Evolutionary conservation across 257 asterid genomes (phyloP), one percentile per base, ranked within the genome.

Genomic region (Solanum dulcamara): DNA sequence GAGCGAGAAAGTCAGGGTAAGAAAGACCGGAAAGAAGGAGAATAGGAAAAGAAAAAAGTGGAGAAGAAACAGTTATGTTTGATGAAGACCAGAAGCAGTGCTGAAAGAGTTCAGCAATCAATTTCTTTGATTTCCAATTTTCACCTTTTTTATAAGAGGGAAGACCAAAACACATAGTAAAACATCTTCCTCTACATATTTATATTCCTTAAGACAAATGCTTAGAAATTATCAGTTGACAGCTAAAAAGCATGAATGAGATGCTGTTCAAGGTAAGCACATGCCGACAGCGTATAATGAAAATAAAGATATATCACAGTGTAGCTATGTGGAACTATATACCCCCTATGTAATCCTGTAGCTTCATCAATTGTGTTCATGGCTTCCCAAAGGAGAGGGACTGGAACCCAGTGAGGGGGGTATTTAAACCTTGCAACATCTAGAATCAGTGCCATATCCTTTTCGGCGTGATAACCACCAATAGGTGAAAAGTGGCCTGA

Each of bases 401-500:
- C 94, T 82, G 99, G 98, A 89, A 97, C 98, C 99, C 99, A 97
- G 77, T 97, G 99, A 85, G 99, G 99, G 74, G 99, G 99, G 90
- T 97, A 97, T 90, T 97, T 97, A 83, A 97, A 97, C 91, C 99
- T 93, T 60, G 99, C 99, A 89, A 95, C 98, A 88, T 97, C 99
- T 86, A 97, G 92, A 90, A 97, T 95, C 91, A 97, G 87, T n/a
- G 96, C 99, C 99, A 97, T 97, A 88, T 97, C 99, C 75, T 85
- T 93, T 87, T 91, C 97, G 79, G 96, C 97, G 75, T 97, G 98
- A 92, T 97, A 97, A 81, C 99, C 99, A 75, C 99, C 99, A 86
- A 97, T 94, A 81, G 99, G 99, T 79, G 99, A 97, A 93, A 97
- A 97, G 88, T 97, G 99, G 75, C 99, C 99, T 1, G 95, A 86